Conservation (phyloP, 805 yeast species). For the Geotrichum ghanense region DNA sequence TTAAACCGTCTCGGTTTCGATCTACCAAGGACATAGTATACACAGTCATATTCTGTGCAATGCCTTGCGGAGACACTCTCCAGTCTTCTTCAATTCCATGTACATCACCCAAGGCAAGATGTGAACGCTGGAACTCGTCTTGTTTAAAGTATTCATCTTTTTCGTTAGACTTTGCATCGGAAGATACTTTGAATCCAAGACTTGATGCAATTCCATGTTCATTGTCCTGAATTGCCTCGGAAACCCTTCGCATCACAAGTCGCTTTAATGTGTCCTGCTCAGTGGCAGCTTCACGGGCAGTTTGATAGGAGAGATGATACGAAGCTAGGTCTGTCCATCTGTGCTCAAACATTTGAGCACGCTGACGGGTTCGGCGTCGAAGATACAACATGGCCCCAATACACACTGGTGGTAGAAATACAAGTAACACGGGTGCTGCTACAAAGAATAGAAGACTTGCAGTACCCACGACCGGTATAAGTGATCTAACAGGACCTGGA, state of each 20-base stretch:
- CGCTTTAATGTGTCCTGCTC: slow-evolving; percentile 2
- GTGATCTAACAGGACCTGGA: slow-evolving; percentile 1
- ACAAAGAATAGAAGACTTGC: slow-evolving; percentile 1
- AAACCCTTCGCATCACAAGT: slow-evolving; percentile 1
- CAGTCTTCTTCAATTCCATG: slow-evolving; percentile 1
- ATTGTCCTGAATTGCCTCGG: slow-evolving; percentile 2
- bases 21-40: slow-evolving; percentile 1
- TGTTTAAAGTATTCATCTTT: background rate
- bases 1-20: background rate
- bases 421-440: slow-evolving; percentile 2
- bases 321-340: slow-evolving; percentile 1
- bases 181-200: background rate
- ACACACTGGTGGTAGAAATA: slow-evolving; percentile 2
- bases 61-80: background rate
- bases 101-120: background rate
- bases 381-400: slow-evolving; percentile 1
- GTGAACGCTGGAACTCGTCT: background rate
- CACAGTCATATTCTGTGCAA: background rate
- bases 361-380: background rate
- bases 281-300: background rate
- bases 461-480: background rate
- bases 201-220: background rate
- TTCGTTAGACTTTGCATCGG: background rate
- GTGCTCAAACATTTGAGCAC: background rate
- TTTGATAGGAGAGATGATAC: background rate